Evolutionary conservation across 352 stramenopile genomes (phyloP), one percentile per base, ranked within the genome.

Genomic region (Phytophthora nicotianae): DNA sequence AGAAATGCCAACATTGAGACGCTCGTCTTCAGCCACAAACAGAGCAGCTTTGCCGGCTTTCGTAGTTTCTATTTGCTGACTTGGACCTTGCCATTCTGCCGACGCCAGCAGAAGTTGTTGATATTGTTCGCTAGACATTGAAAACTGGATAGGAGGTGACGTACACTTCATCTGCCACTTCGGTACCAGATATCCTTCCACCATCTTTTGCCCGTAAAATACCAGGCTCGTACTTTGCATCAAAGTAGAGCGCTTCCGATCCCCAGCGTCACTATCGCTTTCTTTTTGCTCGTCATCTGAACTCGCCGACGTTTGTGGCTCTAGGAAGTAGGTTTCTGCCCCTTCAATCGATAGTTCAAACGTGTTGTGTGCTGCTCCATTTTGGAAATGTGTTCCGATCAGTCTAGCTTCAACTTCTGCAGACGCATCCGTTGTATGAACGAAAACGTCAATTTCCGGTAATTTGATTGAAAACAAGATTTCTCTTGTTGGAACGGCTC

Each of bases 61-160:
- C 4, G 19, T 3, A 10, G 17, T 52, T 27, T 50, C 26, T 20
- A 23, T 10, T 0, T 42, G 49, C 14, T 26, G 37, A 21, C 17
- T 56, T 7, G 60, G 60, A 21, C 53, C 32, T 47, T 75, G 67
- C 83, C 83, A 91, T 8, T 79, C 70, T 6, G 75, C 63, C n/a
- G 80, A 89, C 24, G 80, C 77, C 40, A 85, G 75, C 10, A 90
- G 33, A 8, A 91, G 74, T 63, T 92, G 81, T 7, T 82, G 72
- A 21, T 89, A 90, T 55, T 92, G 83, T 1, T 74, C 62, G 47
- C 74, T 90, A 0, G 79, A 89, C 14, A 92, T 64, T 0, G 79
- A 83, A 47, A 92, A 88, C 43, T 85, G 88, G 23, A 92, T 87
- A 0, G 83, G 83, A n/a, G 83, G 83, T 14, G 76, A 77, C 4